Base-by-base conservation (phyloP, 2,329 filamentous ascomycete genomes). In the Pseudogymnoascus pannorum region DNA sequence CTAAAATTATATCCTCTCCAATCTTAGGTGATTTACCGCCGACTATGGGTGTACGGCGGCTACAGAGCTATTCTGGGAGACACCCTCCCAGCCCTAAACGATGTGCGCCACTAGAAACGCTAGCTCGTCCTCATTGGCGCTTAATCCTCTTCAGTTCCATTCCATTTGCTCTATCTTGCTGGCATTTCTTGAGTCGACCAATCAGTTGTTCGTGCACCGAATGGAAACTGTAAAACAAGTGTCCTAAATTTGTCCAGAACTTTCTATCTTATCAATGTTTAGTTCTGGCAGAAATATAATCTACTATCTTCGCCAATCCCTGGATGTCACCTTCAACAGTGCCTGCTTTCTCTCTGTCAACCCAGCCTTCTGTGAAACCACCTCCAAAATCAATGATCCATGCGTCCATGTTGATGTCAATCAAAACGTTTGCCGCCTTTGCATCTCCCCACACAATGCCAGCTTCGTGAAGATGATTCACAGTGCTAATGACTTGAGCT, bases 331-430 rank as follows among this genome's bases (percentile, higher is more conserved):
- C 68, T 33, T 69, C 66, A 29, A 64, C 60, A 18, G 66, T 69
- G 9, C 63, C 64, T 35, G 38, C 48, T 33, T 63, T 57, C 7
- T 68, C 65, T 42, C 29, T 59, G 14, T 65, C 62, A n/a, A 67
- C 66, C 22, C 22, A 69, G 3, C 60, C 65, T 5, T 38, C 14
- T 12, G 65, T 67, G 59, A 63, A 69, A 1, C 65, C 62, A 20
- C 67, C 67, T 18, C 65, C 67, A 61, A 71, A 69, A 63, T 70
- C 65, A 57, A 69, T 64, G 16, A 71, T 36, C 63, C 62, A 66
- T 35, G 64, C 66, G 38, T 66, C 61, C 29, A 60, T 62, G 24
- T 59, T 59, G 26, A 58, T 29, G 35, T 67, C 63, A 44, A 70
- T 64, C 20, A 70, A 29, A n/a, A 68, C 40, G 60, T 68, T 68